Base-by-base conservation (phyloP, 2,329 filamentous ascomycete species). In the Talaromyces rugulosus region DNA sequence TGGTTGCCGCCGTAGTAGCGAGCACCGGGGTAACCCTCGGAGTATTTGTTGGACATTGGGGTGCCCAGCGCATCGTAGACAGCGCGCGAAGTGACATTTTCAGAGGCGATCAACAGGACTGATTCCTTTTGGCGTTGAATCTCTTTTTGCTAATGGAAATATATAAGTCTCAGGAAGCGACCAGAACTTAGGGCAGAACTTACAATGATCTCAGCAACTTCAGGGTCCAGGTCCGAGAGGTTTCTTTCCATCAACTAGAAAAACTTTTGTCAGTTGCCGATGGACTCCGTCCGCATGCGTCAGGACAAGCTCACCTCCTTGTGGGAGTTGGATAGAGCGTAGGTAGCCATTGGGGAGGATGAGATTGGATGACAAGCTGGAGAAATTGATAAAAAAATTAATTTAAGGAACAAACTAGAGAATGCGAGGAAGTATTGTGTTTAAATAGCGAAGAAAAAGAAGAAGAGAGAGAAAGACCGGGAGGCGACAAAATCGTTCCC, bases 1-100 rank as follows among this genome's bases (percentile, higher is more conserved):
- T 99, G 90, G 84, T 99, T 99, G 75, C 95, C 95, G 75, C 95
- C 95, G 75, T 99, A 99, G 87, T 99, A 99, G 80, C 95, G 89
- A 72, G 95, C 95, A 77, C 95, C 95, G 69, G 95, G 95, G 80
- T 96, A 96, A 68, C 95, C 95, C 85, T 99, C 95, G 18, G 92
- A 97, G 87, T 99, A 99, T 84, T 99, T 99, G 87, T 99, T 96
- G 80, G 91, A 92, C 90, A 95, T 96, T 78, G 90, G 89, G 63
- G 89, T 93, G 73, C 95, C 95, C 68, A 99, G 88, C 64, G 95
- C 95, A 82, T 99, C 93, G 82, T 96, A 96, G 74, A 99, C 95
- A 72, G 95, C 93, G 71, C 93, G 92, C 66, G 95, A 99, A 63
- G 95, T 99, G 81, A 99, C 93, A 85, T 99, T 99, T 84, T 99